Percentiles rank a stretch among this genome's conserved stretches.
Evolutionary conservation across 2,329 filamentous ascomycete genomes (phyloP).

Genomic region (Aschersonia sp.): DNA sequence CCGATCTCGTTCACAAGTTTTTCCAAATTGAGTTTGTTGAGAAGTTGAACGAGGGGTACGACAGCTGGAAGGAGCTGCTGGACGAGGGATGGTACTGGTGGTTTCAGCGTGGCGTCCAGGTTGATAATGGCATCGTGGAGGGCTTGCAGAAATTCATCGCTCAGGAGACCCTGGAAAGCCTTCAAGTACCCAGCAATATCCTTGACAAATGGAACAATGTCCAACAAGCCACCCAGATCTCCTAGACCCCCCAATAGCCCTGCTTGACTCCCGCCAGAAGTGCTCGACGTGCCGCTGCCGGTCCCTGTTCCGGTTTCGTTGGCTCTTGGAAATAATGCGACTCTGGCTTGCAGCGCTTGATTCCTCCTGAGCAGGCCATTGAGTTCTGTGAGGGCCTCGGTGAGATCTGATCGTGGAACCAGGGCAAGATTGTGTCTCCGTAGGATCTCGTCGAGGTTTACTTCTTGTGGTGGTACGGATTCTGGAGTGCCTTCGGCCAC

Average conservation of each 20-base stretch:
- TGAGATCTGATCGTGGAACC: conserved; percentile 29
- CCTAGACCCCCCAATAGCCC: conserved; percentile 7
- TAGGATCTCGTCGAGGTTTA: conserved; percentile 24
- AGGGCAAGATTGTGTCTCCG: conserved; percentile 28
- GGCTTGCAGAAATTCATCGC: conserved; percentile 22
- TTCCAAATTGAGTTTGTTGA: conserved; percentile 18
- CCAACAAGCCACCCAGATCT: conserved; percentile 10
- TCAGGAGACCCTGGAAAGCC: conserved; percentile 12
- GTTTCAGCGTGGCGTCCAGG: conserved; percentile 20
- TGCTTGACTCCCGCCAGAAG: neutral
- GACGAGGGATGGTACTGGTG: conserved; percentile 19
- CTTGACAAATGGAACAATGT: conserved; percentile 6
- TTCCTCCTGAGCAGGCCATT: conserved; percentile 22
- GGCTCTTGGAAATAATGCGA: neutral
- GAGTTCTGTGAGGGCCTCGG: conserved; percentile 27
- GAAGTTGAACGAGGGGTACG: conserved; percentile 14
- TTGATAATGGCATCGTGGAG: conserved; percentile 26
- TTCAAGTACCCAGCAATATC: conserved; percentile 10
- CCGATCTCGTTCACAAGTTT: conserved; percentile 16
- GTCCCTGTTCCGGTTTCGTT: conserved; percentile 1
- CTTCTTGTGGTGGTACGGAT: conserved; percentile 13
- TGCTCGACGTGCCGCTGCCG: conserved; percentile 1
- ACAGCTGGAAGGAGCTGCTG: conserved; percentile 12
- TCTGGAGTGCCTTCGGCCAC: conserved; percentile 12
- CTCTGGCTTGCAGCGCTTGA: conserved; percentile 3